Evolutionary conservation across 2,329 filamentous ascomycete species (phyloP), one percentile per base, ranked within the genome.

Genomic region (Ascochyta clinopodiicola): DNA sequence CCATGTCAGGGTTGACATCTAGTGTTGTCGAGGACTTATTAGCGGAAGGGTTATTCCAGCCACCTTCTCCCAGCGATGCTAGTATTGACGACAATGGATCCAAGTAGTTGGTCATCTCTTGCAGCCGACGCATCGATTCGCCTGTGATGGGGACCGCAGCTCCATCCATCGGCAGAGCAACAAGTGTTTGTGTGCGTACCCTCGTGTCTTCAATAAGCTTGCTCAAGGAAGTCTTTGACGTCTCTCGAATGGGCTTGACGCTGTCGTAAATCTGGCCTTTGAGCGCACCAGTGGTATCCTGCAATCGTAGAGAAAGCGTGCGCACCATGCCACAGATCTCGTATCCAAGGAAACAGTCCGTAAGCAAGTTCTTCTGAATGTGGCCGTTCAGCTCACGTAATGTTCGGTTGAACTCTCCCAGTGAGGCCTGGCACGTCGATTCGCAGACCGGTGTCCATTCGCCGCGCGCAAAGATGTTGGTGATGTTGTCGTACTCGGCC

Each of bases 251-350:
- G 0, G 95, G 95, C 66, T 95, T 92, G 13, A 98, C 80, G 8
- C 92, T 91, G 50, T 96, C 91, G 5, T 91, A 88, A 46, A 99
- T 85, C 6, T 91, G 85, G 27, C 85, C 81, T 72, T 96, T 96
- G 54, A 97, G 82, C 68, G 96, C 92, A 2, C 92, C 92, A 0
- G 92, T 96, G 58, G 89, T 87, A 4, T 85, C 84, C 60, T 96
- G 94, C 4, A 99, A 80, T 35, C 89, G 88, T 51, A 88, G 88
- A 2, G 92, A 92, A 43, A 96, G 82, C 12, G 84, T 84, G 0
- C 91, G 90, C 42, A 98, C 86, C 57, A 97, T 91, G 68, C 96
- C 94, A 29, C 96, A 91, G 29, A 98, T 91, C 72, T 99, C 95
- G 73, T 96, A 99, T 7, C 92, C 92, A 44, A 99, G 84, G 73